Conservation (phyloP, 1,139 yeast species). For the Protomyces lactucae-debilis region DNA sequence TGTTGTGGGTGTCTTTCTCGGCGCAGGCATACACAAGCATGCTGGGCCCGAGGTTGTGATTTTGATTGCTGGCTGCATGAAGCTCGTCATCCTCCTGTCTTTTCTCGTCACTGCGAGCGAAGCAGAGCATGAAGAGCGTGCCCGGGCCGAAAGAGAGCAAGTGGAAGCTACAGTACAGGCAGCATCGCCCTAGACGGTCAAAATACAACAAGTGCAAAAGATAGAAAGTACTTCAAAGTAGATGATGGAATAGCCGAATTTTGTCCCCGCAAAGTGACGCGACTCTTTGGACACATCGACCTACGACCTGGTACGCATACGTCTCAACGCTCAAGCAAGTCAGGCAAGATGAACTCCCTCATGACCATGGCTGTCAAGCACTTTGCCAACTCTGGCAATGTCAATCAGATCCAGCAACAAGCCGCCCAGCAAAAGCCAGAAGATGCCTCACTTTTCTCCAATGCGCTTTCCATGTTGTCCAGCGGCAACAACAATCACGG, state of each 20-base stretch:
- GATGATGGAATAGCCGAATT: background rate
- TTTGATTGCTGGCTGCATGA: slow-evolving; percentile 12
- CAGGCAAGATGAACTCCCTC: background rate
- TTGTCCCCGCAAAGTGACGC: too few relatives aligned
- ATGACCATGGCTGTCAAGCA: background rate
- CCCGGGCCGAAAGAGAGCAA: background rate
- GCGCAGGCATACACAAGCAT: slow-evolving; percentile 6
- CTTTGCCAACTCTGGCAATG: background rate
- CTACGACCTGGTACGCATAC: too few relatives aligned
- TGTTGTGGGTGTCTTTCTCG: slow-evolving; percentile 15
- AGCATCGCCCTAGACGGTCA: too few relatives aligned
- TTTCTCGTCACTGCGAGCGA: slow-evolving; percentile 1
- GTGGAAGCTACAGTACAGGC: background rate
- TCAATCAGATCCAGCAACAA: background rate
- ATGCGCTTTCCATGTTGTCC: background rate
- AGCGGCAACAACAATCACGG: background rate
- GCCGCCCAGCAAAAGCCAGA: background rate
- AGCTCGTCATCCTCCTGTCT: slow-evolving; percentile 4
- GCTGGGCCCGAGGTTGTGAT: background rate
- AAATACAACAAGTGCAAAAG: too few relatives aligned
- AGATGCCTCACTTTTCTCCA: background rate
- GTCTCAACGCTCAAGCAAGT: too few relatives aligned
- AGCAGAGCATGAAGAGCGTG: background rate
- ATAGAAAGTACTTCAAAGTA: too few relatives aligned
- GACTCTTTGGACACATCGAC: too few relatives aligned